Conservation (phyloP, 495 filamentous ascomycete species). For the Talaromyces proteolyticus region DNA sequence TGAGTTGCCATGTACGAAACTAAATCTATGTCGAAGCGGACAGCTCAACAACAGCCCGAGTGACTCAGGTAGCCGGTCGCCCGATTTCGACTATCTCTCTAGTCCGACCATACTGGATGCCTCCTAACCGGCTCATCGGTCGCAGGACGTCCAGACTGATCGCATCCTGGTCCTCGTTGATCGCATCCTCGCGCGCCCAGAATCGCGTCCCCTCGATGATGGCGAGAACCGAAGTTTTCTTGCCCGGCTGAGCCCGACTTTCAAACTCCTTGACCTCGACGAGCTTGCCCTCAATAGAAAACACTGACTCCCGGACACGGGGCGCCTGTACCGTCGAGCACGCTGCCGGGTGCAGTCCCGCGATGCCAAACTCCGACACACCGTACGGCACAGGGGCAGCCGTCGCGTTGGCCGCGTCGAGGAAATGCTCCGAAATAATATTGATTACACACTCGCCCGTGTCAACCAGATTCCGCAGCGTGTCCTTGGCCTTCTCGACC, state of each 20-base stretch:
- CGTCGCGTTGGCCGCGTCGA: slow-evolving; percentile 83
- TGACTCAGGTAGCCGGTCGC: slow-evolving; percentile 37
- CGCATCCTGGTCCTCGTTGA: slow-evolving; percentile 67
- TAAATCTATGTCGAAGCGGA: too few relatives aligned
- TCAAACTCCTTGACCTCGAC: slow-evolving; percentile 71
- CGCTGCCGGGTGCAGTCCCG: slow-evolving; percentile 68
- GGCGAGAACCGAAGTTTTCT: slow-evolving; percentile 62
- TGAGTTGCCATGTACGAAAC: too few relatives aligned
- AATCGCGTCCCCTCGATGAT: slow-evolving; percentile 84
- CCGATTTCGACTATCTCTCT: slow-evolving; percentile 72
- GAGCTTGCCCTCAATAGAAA: slow-evolving; percentile 75
- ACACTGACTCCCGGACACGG: slow-evolving; percentile 76
- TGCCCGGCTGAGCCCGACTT: slow-evolving; percentile 58
- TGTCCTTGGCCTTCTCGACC: slow-evolving; percentile 64
- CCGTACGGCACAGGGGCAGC: slow-evolving; percentile 75
- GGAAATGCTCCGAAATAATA: slow-evolving; percentile 75
- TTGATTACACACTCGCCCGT: slow-evolving; percentile 75
- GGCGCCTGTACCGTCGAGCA: slow-evolving; percentile 55
- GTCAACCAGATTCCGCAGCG: slow-evolving; percentile 64
- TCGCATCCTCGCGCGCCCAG: slow-evolving; percentile 84
- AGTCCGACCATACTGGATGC: slow-evolving; percentile 72
- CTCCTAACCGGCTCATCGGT: slow-evolving; percentile 75
- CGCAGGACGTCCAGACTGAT: slow-evolving; percentile 65
- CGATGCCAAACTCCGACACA: slow-evolving; percentile 73
- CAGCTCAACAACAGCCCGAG: not conserved